Conservation (phyloP, 2,329 filamentous ascomycete genomes). For the Botrytis porri region DNA sequence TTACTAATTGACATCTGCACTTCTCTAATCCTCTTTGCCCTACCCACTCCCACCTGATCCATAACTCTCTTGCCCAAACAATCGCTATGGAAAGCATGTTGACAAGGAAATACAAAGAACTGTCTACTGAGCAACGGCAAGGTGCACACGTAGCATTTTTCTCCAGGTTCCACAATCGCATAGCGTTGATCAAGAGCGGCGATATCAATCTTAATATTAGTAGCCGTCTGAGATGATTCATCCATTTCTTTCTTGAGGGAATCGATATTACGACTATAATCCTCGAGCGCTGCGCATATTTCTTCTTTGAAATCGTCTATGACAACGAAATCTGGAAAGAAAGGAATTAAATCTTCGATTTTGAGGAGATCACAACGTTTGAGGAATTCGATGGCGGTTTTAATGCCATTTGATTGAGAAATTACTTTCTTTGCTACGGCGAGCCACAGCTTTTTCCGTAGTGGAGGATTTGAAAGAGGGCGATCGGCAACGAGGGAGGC, state of each 20-base stretch:
- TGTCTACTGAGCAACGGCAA: slow-evolving; percentile 83
- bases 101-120: slow-evolving; percentile 98
- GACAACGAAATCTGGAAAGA: slow-evolving; percentile 97
- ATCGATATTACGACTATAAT: slow-evolving; percentile 90
- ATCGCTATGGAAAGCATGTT: slow-evolving; percentile 96
- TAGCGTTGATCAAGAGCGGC: slow-evolving; percentile 82
- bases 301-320: slow-evolving; percentile 99
- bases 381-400: slow-evolving; percentile 87
- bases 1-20: slow-evolving; percentile 80
- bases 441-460: slow-evolving; percentile 94
- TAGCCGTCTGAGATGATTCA: slow-evolving; percentile 81
- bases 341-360: slow-evolving; percentile 95
- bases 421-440: slow-evolving; percentile 95
- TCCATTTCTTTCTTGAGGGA: slow-evolving; percentile 91
- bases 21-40: slow-evolving; percentile 77
- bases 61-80: slow-evolving; percentile 85
- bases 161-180: slow-evolving; percentile 93
- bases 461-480: slow-evolving; percentile 70
- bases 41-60: slow-evolving; percentile 72
- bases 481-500: slow-evolving; percentile 86
- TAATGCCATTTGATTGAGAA: slow-evolving; percentile 80
- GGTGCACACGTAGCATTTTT: slow-evolving; percentile 86
- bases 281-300: slow-evolving; percentile 89
- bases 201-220: slow-evolving; percentile 89
- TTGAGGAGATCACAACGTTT: slow-evolving; percentile 86